phyloP scores from a whole-genome alignment of 345 rosid genomes.

The Salix arbutifolia region DNA sequence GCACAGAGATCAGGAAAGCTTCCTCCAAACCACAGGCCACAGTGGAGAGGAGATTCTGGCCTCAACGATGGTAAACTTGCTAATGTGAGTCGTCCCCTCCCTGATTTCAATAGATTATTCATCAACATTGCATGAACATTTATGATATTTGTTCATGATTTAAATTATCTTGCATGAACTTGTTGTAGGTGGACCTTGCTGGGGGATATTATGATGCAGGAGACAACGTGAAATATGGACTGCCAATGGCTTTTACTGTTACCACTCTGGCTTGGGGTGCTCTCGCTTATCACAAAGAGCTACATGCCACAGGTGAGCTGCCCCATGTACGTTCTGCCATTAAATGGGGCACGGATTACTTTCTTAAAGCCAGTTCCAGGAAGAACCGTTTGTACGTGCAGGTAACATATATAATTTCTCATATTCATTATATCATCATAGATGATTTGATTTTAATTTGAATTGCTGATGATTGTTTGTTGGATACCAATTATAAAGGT shows the following conservation, averaged over 20 bases:
- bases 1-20: constrained; percentile 92
- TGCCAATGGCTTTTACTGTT: constrained; percentile 88
- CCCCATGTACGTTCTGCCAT: constrained; percentile 45
- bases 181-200: constrained; percentile 52
- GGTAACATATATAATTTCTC: constrained; percentile 28
- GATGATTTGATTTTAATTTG: not conserved
- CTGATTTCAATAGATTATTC: not conserved
- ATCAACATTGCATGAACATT: not conserved
- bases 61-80: constrained; percentile 72
- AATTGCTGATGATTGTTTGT: too few relatives aligned
- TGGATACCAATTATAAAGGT: constrained; percentile 30
- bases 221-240: constrained; percentile 79
- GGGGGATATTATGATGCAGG: constrained; percentile 97
- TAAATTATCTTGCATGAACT: not conserved
- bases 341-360: constrained; percentile 93
- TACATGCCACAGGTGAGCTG: constrained; percentile 48
- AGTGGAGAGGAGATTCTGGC: constrained; percentile 93
- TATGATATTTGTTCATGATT: not conserved
- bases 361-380: constrained; percentile 56
- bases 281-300: constrained; percentile 42
- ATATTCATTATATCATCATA: too few relatives aligned
- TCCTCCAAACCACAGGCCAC: constrained; percentile 50
- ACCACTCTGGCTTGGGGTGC: constrained; percentile 83
- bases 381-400: constrained; percentile 58
- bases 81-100: constrained; percentile 38